Conservation (phyloP, 1,284 basidiomycete genomes). For the Cryptococcus sp. region DNA sequence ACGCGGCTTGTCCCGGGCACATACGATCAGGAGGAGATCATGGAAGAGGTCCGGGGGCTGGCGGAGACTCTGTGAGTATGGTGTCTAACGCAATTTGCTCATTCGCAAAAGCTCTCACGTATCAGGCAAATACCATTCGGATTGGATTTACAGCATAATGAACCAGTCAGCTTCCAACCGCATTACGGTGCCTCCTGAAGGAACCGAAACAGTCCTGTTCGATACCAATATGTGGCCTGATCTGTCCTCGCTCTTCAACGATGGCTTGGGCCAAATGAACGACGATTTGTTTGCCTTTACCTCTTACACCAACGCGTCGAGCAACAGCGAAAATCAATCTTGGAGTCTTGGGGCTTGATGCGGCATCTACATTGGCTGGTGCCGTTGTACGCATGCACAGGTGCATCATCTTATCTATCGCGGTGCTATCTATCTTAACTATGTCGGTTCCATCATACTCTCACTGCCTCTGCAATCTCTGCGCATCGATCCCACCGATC, state of each 20-base stretch:
- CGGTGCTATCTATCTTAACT: no score
- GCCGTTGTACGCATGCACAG: no score
- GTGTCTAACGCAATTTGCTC: neutral
- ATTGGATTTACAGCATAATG: neutral
- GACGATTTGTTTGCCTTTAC: neutral
- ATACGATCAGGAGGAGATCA: neutral
- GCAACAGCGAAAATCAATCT: no score
- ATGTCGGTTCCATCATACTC: neutral
- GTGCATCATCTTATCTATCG: no score
- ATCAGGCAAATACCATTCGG: neutral
- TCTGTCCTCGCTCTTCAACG: neutral
- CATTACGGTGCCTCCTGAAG: neutral
- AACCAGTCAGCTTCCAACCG: neutral
- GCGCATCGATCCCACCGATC: constrained; percentile 27
- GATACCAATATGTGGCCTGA: neutral
- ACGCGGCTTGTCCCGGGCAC: neutral
- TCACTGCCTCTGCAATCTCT: constrained; percentile 15
- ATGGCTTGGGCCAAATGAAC: neutral
- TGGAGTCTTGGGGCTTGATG: no score
- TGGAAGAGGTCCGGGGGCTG: neutral
- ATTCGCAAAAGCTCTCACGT: neutral
- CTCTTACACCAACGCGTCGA: neutral
- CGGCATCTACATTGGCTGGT: no score
- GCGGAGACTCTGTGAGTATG: neutral
- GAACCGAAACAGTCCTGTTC: neutral